Base-by-base conservation (phyloP, 164 flowering plant species). In the Litsea cubeba region DNA sequence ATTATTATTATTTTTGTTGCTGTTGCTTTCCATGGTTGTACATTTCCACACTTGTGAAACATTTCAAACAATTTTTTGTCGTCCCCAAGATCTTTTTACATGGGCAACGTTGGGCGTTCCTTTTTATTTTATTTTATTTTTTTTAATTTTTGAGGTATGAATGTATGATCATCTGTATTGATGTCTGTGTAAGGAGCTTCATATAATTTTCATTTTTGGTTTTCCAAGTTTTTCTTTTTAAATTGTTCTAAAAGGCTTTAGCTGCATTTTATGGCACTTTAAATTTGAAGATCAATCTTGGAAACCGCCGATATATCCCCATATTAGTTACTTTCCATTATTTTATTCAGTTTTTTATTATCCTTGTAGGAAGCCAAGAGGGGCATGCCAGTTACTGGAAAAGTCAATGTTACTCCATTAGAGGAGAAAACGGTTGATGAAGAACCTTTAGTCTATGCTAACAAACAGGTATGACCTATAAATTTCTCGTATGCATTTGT, bases 401-500 rank as follows among this genome's bases (percentile, higher is more conserved):
- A 92, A 78, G 62, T 84, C 46, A 89, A 88, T 77, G 79, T 76
- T 26, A 85, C 88, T 72, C 84, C 88, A 4, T 18, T 76, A 18
- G 94, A 89, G 75, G 99, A 91, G 83, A 95, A 89, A 84, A n/a
- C 79, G 14, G 74, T 72, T 65, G 99, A 89, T 46, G 92, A 91
- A 63, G 99, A 91, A 76, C 94, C 94, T 24, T 80, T 91, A 30
- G 79, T 84, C 40, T 95, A 87, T 85, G 88, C 95, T 30, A 92
- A 54, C 82, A 95, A 95, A 83, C 97, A 76, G 95, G 99, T 92
- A 80, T 50, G 8, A 6, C 23, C n/a, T 64, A 50, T 5, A 7
- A 18, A 22, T 72, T 50, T 46, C 7, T 6, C 7, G 5, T 67
- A 0, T 66, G 28, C 2, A 8, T 17, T 74, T 22, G 23, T 17